Evolutionary conservation across 345 rosid genomes (phyloP).

Genomic region (Acer yangbiense): DNA sequence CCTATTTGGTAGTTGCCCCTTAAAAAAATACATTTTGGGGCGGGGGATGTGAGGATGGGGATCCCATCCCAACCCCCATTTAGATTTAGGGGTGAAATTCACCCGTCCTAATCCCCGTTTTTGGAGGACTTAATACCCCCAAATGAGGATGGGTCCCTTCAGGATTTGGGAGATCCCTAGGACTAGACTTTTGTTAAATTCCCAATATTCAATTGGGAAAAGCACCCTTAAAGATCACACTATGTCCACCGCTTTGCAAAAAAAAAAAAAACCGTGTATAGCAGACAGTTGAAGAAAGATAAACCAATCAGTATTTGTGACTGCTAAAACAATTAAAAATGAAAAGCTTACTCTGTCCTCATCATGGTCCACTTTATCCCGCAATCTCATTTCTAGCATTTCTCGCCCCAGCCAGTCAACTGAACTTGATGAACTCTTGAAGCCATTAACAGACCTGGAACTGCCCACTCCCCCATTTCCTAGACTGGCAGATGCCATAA

Average conservation of each 20-base stretch:
- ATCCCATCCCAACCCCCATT: too few species aligned
- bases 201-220: conserved; percentile 7
- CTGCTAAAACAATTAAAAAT: conserved; percentile 6
- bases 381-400: conserved; percentile 89
- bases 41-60: too few species aligned
- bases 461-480: conserved; percentile 97
- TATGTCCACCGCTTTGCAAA: conserved; percentile 1
- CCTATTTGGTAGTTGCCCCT: too few species aligned
- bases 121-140: too few species aligned
- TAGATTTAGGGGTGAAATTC: too few species aligned
- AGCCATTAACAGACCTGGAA: conserved; percentile 84
- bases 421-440: conserved; percentile 88
- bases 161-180: too few species aligned
- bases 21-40: too few species aligned
- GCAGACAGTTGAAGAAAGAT: not conserved
- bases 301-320: not conserved
- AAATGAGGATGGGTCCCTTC: too few species aligned
- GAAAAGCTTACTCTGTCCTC: conserved; percentile 75
- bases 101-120: too few species aligned
- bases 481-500: conserved; percentile 84
- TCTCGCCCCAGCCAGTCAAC: conserved; percentile 96
- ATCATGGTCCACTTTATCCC: conserved; percentile 78
- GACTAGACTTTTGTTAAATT: too few species aligned
- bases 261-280: not conserved
- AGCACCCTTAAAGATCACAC: conserved; percentile 10